phyloP scores from a whole-genome alignment of 2,329 filamentous ascomycete species.

The Sporothrix euskadiensis region DNA sequence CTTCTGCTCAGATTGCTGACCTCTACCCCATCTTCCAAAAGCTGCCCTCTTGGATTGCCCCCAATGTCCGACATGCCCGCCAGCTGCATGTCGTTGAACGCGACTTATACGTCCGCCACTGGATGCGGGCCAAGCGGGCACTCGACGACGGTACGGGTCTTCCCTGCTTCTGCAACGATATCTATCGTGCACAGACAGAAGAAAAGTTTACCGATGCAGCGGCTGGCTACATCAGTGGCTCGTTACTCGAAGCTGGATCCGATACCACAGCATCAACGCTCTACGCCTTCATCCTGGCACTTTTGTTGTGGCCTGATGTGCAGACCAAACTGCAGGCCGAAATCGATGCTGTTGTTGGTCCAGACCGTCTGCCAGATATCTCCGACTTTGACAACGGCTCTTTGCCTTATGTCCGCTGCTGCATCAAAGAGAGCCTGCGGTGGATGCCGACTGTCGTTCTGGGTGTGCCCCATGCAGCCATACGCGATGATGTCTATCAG shows the following conservation, averaged over 20 bases:
- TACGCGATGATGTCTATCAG: constrained; percentile 46
- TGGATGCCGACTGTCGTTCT: constrained; percentile 47
- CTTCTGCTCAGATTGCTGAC: constrained; percentile 25
- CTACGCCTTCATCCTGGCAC: constrained; percentile 48
- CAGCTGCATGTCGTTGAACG: constrained; percentile 47
- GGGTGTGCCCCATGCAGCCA: constrained; percentile 46
- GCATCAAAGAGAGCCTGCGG: constrained; percentile 48
- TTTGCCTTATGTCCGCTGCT: constrained; percentile 47
- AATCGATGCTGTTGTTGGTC: constrained; percentile 46
- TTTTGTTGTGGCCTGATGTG: constrained; percentile 46
- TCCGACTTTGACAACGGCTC: constrained; percentile 38
- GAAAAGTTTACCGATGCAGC: constrained; percentile 38
- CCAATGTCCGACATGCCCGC: constrained; percentile 44
- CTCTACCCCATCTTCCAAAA: constrained; percentile 34
- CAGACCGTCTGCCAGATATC: constrained; percentile 42
- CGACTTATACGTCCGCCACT: constrained; percentile 45
- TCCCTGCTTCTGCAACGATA: constrained; percentile 27
- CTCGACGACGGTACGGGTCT: constrained; percentile 38
- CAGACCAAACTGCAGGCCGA: constrained; percentile 46
- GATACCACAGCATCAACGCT: constrained; percentile 48
- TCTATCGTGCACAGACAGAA: constrained; percentile 31
- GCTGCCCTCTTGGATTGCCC: constrained; percentile 47
- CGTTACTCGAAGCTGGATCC: constrained; percentile 44
- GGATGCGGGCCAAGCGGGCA: constrained; percentile 44
- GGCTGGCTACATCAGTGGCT: constrained; percentile 39